Evolutionary conservation across 208 protist species (phyloP).

Genomic region (Phytomonas sp.): DNA sequence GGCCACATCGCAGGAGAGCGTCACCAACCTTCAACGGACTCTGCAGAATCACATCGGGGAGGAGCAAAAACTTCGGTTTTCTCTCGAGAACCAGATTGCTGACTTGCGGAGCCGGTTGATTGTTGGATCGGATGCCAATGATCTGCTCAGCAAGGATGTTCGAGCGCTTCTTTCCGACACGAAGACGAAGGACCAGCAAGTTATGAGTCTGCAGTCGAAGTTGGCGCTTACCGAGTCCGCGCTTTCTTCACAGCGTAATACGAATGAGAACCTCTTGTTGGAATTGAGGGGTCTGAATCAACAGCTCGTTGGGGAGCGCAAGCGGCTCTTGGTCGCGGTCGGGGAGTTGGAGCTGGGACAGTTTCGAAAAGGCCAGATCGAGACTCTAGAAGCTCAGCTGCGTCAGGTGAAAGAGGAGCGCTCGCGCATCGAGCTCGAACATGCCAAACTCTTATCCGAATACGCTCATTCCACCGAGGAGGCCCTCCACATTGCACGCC

Average conservation of each 20-base stretch:
- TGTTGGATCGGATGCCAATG: constrained; percentile 73
- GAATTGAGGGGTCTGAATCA: constrained; percentile 67
- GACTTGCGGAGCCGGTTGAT: constrained; percentile 76
- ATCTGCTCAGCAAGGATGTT: constrained; percentile 69
- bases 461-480: constrained; percentile 67
- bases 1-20: constrained; percentile 36
- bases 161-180: constrained; percentile 47
- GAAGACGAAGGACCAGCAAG: constrained; percentile 50
- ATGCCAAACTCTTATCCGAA: constrained; percentile 67
- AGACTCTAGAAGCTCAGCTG: constrained; percentile 49
- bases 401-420: constrained; percentile 30
- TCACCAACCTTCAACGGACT: constrained; percentile 45
- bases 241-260: constrained; percentile 69
- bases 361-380: constrained; percentile 19
- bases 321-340: constrained; percentile 50
- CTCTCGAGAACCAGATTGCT: constrained; percentile 60
- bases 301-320: constrained; percentile 75
- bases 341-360: constrained; percentile 28
- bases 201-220: constrained; percentile 57
- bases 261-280: constrained; percentile 79
- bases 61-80: constrained; percentile 59
- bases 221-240: constrained; percentile 64
- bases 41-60: constrained; percentile 43
- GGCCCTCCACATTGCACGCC: constrained; percentile 47
- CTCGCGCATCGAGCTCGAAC: constrained; percentile 48